A percentile compares a stretch with the other conserved stretches of the same genome.
Conservation (phyloP, 129 eudicot genomes). For the Saposhnikovia divaricata region DNA sequence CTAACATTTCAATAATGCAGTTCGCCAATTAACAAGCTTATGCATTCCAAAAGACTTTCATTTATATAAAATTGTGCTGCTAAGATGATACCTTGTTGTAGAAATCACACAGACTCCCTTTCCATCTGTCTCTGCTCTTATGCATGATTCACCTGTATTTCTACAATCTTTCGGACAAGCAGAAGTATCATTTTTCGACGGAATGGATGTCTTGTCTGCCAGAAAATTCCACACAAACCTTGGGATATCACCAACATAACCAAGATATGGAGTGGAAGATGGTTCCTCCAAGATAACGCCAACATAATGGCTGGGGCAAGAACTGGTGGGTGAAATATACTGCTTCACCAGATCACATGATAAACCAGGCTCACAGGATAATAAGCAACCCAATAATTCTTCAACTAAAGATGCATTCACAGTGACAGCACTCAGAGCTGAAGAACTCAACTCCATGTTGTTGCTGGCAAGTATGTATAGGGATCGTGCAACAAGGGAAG, state of each 20-base stretch:
- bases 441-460: slow-evolving; percentile 24
- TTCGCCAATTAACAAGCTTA: not conserved
- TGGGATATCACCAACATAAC: slow-evolving; percentile 63
- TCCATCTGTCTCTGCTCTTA: slow-evolving; percentile 59
- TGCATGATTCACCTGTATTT: slow-evolving; percentile 55
- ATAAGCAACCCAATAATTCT: slow-evolving; percentile 69
- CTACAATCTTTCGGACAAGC: slow-evolving; percentile 62
- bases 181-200: slow-evolving; percentile 32
- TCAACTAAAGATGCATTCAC: slow-evolving; percentile 70
- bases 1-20: not conserved
- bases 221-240: slow-evolving; percentile 85
- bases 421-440: slow-evolving; percentile 40
- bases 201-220: slow-evolving; percentile 66
- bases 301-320: slow-evolving; percentile 86
- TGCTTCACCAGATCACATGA: slow-evolving; percentile 69
- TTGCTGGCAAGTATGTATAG: slow-evolving; percentile 69
- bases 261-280: slow-evolving; percentile 46
- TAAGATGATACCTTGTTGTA: slow-evolving; percentile 69
- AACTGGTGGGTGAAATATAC: slow-evolving; percentile 49
- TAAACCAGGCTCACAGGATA: slow-evolving; percentile 79
- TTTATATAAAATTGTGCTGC: not conserved
- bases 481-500: slow-evolving; percentile 88
- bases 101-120: slow-evolving; percentile 76
- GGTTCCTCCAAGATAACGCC: slow-evolving; percentile 82
- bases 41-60: not conserved